These are phyloP conservation scores for Phellopilus nigrolimitatus DNA, from an alignment of 1,284 basidiomycete genomes.

Conservation along the genomic window DNA sequence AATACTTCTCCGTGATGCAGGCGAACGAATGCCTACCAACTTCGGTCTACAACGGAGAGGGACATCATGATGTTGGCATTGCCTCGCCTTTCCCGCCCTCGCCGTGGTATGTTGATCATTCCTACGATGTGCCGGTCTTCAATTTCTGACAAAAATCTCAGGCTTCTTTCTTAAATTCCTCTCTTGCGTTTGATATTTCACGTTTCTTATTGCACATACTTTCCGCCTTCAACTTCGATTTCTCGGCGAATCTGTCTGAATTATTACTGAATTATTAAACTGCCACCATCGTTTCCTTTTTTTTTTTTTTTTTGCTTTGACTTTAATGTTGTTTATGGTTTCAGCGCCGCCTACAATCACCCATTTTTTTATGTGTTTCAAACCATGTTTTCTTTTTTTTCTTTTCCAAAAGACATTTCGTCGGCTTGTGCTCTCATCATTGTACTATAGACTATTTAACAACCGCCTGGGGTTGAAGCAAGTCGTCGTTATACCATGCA, in stretches of 20 bases:
- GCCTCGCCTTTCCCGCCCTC: slow-evolving; percentile 6
- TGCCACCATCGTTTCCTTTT: not conserved
- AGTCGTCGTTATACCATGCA: slow-evolving; percentile 10
- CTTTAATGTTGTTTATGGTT: no score
- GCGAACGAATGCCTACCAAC: slow-evolving; percentile 12
- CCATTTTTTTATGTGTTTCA: not conserved
- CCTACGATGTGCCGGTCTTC: not conserved
- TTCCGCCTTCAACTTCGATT: not conserved
- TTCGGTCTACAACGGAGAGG: slow-evolving; percentile 8
- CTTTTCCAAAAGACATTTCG: not conserved
- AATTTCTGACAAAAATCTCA: not conserved
- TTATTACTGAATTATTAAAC: not conserved
- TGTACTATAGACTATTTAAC: slow-evolving; percentile 20
- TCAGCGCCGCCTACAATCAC: no score
- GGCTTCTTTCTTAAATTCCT: slow-evolving; percentile 5
- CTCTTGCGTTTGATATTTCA: not conserved
- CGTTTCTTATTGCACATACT: not conserved
- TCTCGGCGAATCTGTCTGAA: no score
- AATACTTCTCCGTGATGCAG: slow-evolving; percentile 17
- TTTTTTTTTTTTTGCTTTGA: not conserved
- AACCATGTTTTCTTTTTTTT: not conserved
- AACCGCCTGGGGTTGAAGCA: slow-evolving; percentile 3
- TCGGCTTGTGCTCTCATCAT: not conserved
- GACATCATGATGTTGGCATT: slow-evolving; percentile 2
- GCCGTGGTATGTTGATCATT: slow-evolving; percentile 11